A percentile compares a stretch with the other conserved stretches of the same genome.
phyloP scores from a whole-genome alignment of 371 early-diverging fungal genomes.

The Thermomucor indicae-seudaticae region DNA sequence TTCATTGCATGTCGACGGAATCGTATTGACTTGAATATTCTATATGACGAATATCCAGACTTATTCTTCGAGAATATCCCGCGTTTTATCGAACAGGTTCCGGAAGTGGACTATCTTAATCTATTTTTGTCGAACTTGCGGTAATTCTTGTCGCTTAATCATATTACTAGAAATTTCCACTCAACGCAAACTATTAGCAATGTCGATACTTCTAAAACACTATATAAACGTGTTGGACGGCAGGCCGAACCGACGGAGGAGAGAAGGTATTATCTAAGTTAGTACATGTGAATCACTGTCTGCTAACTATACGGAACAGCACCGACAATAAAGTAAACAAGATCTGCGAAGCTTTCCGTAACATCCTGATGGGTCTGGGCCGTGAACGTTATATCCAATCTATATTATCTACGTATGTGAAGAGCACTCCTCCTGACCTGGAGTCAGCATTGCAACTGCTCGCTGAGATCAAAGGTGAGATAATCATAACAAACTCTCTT shows the following conservation, averaged over 20 bases:
- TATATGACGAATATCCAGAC: slow-evolving; percentile 75
- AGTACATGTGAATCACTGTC: too few species aligned
- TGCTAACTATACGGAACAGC: too few species aligned
- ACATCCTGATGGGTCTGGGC: slow-evolving; percentile 57
- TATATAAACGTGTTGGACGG: slow-evolving; percentile 49
- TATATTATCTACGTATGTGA: slow-evolving; percentile 84
- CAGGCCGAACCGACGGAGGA: too few species aligned
- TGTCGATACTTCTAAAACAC: slow-evolving; percentile 64
- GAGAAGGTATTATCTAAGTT: too few species aligned
- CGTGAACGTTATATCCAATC: slow-evolving; percentile 71
- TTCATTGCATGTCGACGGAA: slow-evolving; percentile 85
- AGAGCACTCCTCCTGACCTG: slow-evolving; percentile 81
- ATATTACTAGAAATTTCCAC: too few species aligned
- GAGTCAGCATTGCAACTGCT: slow-evolving; percentile 74
- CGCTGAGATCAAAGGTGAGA: slow-evolving; percentile 51
- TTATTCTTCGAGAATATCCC: slow-evolving; percentile 64
- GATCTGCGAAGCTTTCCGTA: slow-evolving; percentile 74
- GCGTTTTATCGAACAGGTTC: slow-evolving; percentile 72
- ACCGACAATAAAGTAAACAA: slow-evolving; percentile 66
- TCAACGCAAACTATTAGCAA: too few species aligned
- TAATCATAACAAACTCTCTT: neutral
- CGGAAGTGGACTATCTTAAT: slow-evolving; percentile 85
- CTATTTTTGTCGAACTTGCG: slow-evolving; percentile 82
- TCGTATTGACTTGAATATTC: slow-evolving; percentile 89
- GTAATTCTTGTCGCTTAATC: too few species aligned